Evolutionary conservation across 306 rosid species (phyloP), one percentile per base, ranked within the genome.

Genomic region (Begonia peltatifolia): DNA sequence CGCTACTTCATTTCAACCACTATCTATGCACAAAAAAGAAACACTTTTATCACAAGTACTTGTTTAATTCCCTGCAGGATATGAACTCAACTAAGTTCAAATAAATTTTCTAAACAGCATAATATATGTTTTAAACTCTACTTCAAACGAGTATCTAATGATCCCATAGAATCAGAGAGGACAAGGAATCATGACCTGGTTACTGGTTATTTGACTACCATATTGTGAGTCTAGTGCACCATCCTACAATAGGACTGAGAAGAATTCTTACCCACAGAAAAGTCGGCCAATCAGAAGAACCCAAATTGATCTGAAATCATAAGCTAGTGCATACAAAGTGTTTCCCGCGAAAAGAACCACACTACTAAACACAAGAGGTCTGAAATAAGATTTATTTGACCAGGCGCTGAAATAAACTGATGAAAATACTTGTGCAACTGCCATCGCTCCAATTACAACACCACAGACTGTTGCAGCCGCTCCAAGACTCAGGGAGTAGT

Each of bases 401-500:
- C 99, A 92, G 7, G 99, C 96, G 68, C 99, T 92, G 62, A 92
- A 92, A 68, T 92, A 92, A 71, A 92, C 99, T 0, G 99, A 92
- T 53, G 99, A 87, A 70, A 92, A 87, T 71, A 92, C 83, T 64
- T 92, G 99, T 9, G 99, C 99, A 68, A 92, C 87, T 55, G 99
- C 99, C 99, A 92, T 92, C 41, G 96, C 84, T 54, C 99, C 99
- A 56, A 92, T 92, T 20, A 92, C 94, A 41, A 92, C 67, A 63
- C 99, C 99, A 68, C 99, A 92, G 66, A 92, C 94, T 14, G 99
- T 92, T 48, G 99, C 94, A 6, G 99, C 94, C 11, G 99, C 99
- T 61, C 99, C 99, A 56, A 92, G 96, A 75, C 93, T 87, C 50
- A 76, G 59, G 22, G 99, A 92, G 78, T 92, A 92, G 71, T 92